Conservation (phyloP, 2,329 filamentous ascomycete genomes). For the Penicillium sp. region DNA sequence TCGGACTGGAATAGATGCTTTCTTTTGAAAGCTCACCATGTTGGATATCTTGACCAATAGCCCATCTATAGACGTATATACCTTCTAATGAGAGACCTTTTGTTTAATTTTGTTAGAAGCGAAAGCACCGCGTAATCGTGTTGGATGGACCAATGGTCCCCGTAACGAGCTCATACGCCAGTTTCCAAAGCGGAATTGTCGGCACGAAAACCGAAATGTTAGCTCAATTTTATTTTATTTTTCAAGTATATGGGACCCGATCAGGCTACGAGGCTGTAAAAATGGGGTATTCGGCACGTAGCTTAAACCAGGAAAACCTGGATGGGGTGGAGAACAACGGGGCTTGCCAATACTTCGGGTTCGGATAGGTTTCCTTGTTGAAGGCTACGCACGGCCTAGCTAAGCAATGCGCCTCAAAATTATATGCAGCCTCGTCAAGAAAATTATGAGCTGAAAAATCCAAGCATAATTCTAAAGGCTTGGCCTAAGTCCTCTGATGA, state of each 20-base stretch:
- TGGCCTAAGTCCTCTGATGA: background rate
- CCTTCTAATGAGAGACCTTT: too few relatives aligned
- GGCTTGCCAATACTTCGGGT: background rate
- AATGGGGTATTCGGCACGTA: background rate
- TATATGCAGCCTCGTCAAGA: background rate
- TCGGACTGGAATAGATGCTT: constrained; percentile 1
- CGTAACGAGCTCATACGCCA: too few relatives aligned
- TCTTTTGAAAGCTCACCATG: background rate
- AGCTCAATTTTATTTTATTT: too few relatives aligned
- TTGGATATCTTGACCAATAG: background rate
- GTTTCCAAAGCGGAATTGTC: too few relatives aligned
- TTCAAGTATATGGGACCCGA: background rate
- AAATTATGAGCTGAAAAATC: background rate
- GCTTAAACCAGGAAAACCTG: background rate
- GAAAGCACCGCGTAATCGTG: too few relatives aligned
- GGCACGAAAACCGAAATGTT: too few relatives aligned
- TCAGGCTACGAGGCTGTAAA: background rate
- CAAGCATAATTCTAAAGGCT: background rate
- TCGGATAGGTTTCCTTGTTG: background rate
- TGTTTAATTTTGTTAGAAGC: too few relatives aligned
- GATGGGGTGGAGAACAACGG: background rate
- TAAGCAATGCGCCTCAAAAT: background rate
- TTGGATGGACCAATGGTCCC: too few relatives aligned
- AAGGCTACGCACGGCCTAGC: background rate
- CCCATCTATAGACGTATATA: too few relatives aligned